Evolutionary conservation across 208 protist species (phyloP), one percentile per base, ranked within the genome.

Genomic region (Zelonia costaricensis): DNA sequence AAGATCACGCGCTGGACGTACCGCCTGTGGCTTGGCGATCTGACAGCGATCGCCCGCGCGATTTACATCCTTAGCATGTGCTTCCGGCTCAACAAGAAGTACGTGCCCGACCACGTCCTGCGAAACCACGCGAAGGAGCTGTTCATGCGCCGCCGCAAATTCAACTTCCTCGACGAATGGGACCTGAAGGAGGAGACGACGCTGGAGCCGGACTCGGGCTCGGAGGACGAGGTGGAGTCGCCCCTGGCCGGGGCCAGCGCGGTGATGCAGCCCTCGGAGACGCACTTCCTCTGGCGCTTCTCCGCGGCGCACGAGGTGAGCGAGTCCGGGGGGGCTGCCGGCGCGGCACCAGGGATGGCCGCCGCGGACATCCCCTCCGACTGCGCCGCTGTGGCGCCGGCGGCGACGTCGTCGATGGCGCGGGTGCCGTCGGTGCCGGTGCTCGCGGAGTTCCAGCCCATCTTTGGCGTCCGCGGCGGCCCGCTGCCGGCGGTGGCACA

Each of bases 31-130:
- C 67, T 92, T 8, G 80, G 79, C 35, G 89, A 92, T 59, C 67
- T 95, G 22, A 76, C 67, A 7, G 74, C 83, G 3, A 68, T 95
- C 27, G 70, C 85, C 7, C 64, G 75, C 52, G 62, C 81, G 1
- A 75, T 89, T 42, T 80, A 91, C 60, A 64, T 92, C 23, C 63
- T 95, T n/a, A 69, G 67, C 23, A 59, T 90, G 31, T 87, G 80
- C 61, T 95, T 91, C 31, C 67, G 54, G 18, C 72, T 91, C 10
- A 95, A 91, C 66, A 90, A 89, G 68, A 92, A 92, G 57, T 95
- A 95, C 59, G 89, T 95, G 10, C 89, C 89, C 4, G 78, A 82
- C 47, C 84, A 92, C 68, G 77, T 92, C 28, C 71, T 95, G 47
- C 78, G 76, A 38, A 73, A 77, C 48, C 82, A 89, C 47, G 72